Evolutionary conservation across 2,329 filamentous ascomycete species (phyloP).

Genomic region (Penicillium psychrosexuale): DNA sequence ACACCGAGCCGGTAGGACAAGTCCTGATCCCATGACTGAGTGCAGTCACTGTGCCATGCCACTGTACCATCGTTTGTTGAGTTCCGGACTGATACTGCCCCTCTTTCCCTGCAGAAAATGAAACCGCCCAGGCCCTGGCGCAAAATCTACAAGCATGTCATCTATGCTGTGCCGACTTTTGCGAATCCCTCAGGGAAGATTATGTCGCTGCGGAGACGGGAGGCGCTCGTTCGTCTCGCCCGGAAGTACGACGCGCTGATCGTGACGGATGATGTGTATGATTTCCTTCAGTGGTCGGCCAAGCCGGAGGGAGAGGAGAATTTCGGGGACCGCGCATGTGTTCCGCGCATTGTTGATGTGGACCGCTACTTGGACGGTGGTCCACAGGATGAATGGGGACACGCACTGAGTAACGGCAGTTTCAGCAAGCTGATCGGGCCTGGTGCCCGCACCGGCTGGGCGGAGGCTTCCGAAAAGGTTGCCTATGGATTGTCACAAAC

Average conservation of each 20-base stretch:
- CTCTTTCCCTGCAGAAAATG: slow-evolving; percentile 41
- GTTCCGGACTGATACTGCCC: slow-evolving; percentile 2
- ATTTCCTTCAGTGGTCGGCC: slow-evolving; percentile 77
- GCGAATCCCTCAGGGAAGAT: slow-evolving; percentile 84
- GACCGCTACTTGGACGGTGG: slow-evolving; percentile 65
- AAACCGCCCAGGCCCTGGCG: slow-evolving; percentile 60
- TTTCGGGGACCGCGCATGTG: slow-evolving; percentile 39
- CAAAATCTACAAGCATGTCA: slow-evolving; percentile 80
- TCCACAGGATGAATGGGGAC: slow-evolving; percentile 65
- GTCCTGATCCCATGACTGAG: background rate
- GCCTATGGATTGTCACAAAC: slow-evolving; percentile 58
- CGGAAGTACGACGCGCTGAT: slow-evolving; percentile 77
- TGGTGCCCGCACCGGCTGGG: slow-evolving; percentile 83
- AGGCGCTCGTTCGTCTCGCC: slow-evolving; percentile 70
- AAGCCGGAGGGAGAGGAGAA: slow-evolving; percentile 17
- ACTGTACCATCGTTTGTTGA: slow-evolving; percentile 4
- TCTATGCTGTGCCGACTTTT: slow-evolving; percentile 86
- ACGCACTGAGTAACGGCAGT: slow-evolving; percentile 79
- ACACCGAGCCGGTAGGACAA: slow-evolving; percentile 44
- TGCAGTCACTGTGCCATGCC: background rate
- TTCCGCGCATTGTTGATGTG: slow-evolving; percentile 76
- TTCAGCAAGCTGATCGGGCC: slow-evolving; percentile 87
- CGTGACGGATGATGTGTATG: slow-evolving; percentile 89
- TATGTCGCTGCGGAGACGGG: slow-evolving; percentile 67
- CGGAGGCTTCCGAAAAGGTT: slow-evolving; percentile 66